Percentiles rank a stretch among this genome's conserved stretches.
Conservation (phyloP, 192 early-diverging fungal species). For the Diversispora eburnea region DNA sequence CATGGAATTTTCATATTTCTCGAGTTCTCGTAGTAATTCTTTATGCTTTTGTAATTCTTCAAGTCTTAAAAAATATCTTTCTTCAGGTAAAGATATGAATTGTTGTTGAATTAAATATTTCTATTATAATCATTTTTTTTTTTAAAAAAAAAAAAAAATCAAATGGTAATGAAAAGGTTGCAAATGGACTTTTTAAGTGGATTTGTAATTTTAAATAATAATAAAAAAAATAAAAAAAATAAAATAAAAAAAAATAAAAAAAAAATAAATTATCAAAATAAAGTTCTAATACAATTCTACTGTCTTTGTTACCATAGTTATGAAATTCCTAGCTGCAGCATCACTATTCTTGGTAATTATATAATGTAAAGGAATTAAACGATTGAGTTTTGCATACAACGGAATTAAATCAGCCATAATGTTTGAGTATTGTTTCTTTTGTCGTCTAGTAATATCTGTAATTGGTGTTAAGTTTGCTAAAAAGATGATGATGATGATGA, state of each 20-base stretch:
- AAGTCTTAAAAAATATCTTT: constrained; percentile 21
- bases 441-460: constrained; percentile 1
- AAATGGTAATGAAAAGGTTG: background rate
- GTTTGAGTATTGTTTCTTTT: constrained; percentile 16
- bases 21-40: constrained; percentile 17
- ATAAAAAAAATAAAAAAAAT: background rate
- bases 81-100: constrained; percentile 29
- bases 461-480: constrained; percentile 10
- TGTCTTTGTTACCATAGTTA: constrained; percentile 20
- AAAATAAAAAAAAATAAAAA: constrained; percentile 1
- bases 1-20: constrained; percentile 14
- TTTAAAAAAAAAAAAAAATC: background rate
- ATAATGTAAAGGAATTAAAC: constrained; percentile 20
- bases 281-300: background rate
- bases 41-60: constrained; percentile 16
- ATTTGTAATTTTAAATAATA: background rate
- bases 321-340: constrained; percentile 14
- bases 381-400: constrained; percentile 26
- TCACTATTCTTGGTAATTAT: constrained; percentile 25
- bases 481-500: too few relatives aligned
- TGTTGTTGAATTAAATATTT: constrained; percentile 30
- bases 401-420: constrained; percentile 22
- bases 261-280: background rate
- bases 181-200: background rate
- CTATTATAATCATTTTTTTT: background rate